These are phyloP conservation scores for Xerocomus spinulosus DNA, from an alignment of 768 basidiomycete genomes.

Conservation along the genomic window DNA sequence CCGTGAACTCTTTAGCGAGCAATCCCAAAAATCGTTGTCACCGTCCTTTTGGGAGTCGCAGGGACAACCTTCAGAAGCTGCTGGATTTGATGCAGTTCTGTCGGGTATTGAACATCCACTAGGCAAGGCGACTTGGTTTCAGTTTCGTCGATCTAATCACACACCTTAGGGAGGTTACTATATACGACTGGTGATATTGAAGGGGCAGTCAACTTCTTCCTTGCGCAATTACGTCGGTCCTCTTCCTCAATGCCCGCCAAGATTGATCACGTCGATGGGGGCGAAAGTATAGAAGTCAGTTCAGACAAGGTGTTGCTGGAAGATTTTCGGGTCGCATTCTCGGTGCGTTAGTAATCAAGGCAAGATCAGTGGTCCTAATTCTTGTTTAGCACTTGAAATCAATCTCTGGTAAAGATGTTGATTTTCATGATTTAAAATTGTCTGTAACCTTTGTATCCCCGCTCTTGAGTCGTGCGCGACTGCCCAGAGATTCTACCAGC, in stretches of 20 bases:
- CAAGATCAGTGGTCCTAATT: neutral
- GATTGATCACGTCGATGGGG: conserved; percentile 10
- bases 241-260: conserved; percentile 17
- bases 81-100: conserved; percentile 58
- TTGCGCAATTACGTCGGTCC: conserved; percentile 61
- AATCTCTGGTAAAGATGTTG: conserved; percentile 44
- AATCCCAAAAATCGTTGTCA: conserved; percentile 56
- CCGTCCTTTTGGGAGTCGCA: conserved; percentile 81
- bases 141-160: conserved; percentile 6
- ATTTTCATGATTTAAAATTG: conserved; percentile 47
- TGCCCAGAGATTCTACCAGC: conserved; percentile 45
- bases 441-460: conserved; percentile 65
- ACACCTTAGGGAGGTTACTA: conserved; percentile 63
- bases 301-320: conserved; percentile 74
- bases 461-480: conserved; percentile 52
- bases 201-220: conserved; percentile 73
- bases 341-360: conserved; percentile 44
- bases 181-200: conserved; percentile 87
- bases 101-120: conserved; percentile 77
- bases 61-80: conserved; percentile 37
- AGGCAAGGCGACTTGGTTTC: conserved; percentile 38
- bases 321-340: conserved; percentile 84
- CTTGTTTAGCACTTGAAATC: conserved; percentile 62
- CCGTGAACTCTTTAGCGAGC: conserved; percentile 53
- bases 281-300: conserved; percentile 31